Evolutionary conservation across 164 flowering plant genomes (phyloP), one percentile per base, ranked within the genome.

Genomic region (Magnolia officinalis): DNA sequence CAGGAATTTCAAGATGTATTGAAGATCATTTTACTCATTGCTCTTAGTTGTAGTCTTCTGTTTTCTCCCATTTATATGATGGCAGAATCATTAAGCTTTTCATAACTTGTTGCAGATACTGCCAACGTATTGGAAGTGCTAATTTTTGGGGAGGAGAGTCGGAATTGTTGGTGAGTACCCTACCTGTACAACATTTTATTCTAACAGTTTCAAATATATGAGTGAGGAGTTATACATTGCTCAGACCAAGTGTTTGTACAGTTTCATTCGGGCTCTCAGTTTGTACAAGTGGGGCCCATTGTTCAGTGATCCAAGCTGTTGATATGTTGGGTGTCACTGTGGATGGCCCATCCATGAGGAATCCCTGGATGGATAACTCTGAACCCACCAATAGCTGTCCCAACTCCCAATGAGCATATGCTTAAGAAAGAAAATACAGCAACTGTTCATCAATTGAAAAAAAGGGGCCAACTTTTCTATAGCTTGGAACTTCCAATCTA

Each of bases 101-200:
- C 18, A 3, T 16, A 55, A 58, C 73, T 74, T 77, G 10, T 49
- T 81, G 59, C 50, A 95, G 98, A 75, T 95, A 95, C 84, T 95
- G 98, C 86, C 92, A 90, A 77, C 93, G 98, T 29, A 91, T 95
- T 80, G 83, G 76, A 72, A 78, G 86, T 51, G 78, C 94, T 72
- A 89, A 95, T 80, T 95, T 95, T 76, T 95, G 98, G 98, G 98
- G 98, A 74, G 97, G 98, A 71, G 97, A 95, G 81, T 89, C 98
- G 45, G 97, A 95, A 80, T 82, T 95, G 26, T 83, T 93, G 94
- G 97, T 95, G 63, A 85, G 95, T 84, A 67, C 10, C 77, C 29
- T 21, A 29, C 29, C 29, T 26, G 29, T 26, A 26, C 37, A 64
- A 8, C 24, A 21, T 20, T 64, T 64, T n/a, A 64, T 64, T 20